These are phyloP conservation scores for Colletotrichum sp. DNA, from an alignment of 2,329 filamentous ascomycete genomes.

Conservation along the genomic window DNA sequence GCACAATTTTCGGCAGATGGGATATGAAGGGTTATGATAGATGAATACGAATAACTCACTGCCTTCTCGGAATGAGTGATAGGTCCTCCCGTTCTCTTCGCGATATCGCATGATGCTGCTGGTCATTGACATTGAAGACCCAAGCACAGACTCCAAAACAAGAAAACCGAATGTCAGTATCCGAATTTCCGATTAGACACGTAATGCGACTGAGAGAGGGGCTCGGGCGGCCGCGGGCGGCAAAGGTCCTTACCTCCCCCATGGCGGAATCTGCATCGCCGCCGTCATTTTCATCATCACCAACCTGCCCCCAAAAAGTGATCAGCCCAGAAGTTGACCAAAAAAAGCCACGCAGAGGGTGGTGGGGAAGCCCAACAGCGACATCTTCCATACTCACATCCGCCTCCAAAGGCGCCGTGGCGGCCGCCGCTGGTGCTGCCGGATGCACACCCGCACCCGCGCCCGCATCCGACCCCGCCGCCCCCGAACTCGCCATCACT, in stretches of 20 bases:
- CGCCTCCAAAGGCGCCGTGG: neutral
- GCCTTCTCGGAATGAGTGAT: constrained; percentile 37
- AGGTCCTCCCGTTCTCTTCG: constrained; percentile 44
- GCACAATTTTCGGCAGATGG: neutral
- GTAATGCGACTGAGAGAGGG: neutral
- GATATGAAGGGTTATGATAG: neutral
- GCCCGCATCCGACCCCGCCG: neutral
- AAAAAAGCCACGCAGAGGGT: neutral
- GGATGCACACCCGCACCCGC: neutral
- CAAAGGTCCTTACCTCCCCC: neutral
- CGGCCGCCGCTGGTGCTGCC: neutral
- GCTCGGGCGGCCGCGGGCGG: neutral
- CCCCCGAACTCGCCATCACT: neutral
- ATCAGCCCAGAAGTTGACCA: neutral
- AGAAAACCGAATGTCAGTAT: neutral
- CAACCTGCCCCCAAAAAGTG: neutral
- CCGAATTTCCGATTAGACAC: neutral
- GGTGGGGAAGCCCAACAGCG: neutral
- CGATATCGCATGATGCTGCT: constrained; percentile 43
- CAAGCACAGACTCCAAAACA: constrained; percentile 6
- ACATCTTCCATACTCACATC: neutral
- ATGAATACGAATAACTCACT: neutral
- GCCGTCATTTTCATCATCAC: neutral
- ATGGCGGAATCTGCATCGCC: neutral
- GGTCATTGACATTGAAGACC: constrained; percentile 34